Evolutionary conservation across 345 rosid species (phyloP), one percentile per base, ranked within the genome.

Genomic region (Syzygium aromaticum): DNA sequence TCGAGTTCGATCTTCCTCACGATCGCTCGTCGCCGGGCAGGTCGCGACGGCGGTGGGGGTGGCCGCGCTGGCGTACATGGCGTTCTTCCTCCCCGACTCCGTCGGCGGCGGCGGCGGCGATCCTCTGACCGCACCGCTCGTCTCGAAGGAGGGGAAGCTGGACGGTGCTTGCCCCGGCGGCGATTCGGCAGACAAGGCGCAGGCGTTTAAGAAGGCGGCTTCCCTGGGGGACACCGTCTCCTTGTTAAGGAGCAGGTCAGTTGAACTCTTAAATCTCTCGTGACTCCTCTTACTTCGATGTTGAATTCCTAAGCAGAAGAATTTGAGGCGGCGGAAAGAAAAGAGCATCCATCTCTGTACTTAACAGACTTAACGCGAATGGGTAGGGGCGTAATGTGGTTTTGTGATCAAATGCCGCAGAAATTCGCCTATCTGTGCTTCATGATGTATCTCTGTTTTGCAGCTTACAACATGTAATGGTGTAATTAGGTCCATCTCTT

Each of bases 211-310:
- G 91, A 86, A 90, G 23, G 80, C 92, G 89, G 93, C 92, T 88
- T 96, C 96, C 11, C 52, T 95, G 27, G 89, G 87, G 33, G 98
- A 95, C 53, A 93, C 88, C 91, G 80, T 89, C 27, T 89, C 91
- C 85, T 85, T 97, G 89, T 86, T 95, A 54, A 94, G 88, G 90
- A 94, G 90, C 92, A 97, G 99, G 99, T 96, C n/a, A 43, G 90
- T 61, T 21, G 56, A 33, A 10, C 10, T 84, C 19, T 84, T 13
- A 13, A 43, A 16, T 30, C 78, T 30, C 33, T 77, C 22, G 57
- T 3, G n/a, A 27, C n/a, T 52, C 12, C 54, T 80, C 46, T 54
- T 19, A 28, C 21, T 73, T 73, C 82, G 25, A 33, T 38, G 49
- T 21, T 38, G 82, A 73, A 73, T 38, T 73, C 49, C 80, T 8